Base-by-base conservation (phyloP, 768 basidiomycete species). In the Naganishia vaughanmartiniae region DNA sequence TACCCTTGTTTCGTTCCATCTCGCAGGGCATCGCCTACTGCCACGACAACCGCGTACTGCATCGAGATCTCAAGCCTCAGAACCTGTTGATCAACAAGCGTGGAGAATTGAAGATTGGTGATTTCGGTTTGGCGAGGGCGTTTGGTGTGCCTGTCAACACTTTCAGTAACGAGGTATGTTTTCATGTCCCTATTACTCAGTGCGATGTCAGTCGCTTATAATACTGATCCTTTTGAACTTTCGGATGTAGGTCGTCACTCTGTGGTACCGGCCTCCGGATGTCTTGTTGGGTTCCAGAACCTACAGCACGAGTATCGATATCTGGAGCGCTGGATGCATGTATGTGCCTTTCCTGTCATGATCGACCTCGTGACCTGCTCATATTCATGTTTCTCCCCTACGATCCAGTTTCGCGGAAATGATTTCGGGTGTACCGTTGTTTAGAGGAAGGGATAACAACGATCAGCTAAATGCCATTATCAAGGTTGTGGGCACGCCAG, bases 91-190 rank as follows among this genome's bases (percentile, higher is more conserved):
- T 99, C 83, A 98, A 97, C 78, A 86, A 92, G 73, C 93, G 96
- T 77, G 93, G 94, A 54, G 95, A 98, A 82, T 85, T 99, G 54
- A 99, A 99, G 81, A 83, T 99, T 28, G 96, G 94, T 58, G 96
- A 99, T 83, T 99, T 99, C 82, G 96, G 96, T 76, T 84, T 99
- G 73, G 96, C 96, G 0, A 85, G 96, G 67, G 96, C 96, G 7
- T 98, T 98, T 79, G 96, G 96, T 73, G 96, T 98, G 19, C 96
- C 96, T 4, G 95, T 98, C 70, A 98, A 99, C 79, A 99, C 96
- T 0, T 99, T 98, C 81, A 93, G 92, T 21, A 99, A 99, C 79
- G 96, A 99, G 87, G 79, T 79, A 60, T 70, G 77, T 66, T 10
- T 10, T 7, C 6, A n/a, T 24, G 39, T 7, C 24, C 4, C 24